Evolutionary conservation across 2,329 filamentous ascomycete species (phyloP).

Genomic region (Ilyonectria mors-panacis): DNA sequence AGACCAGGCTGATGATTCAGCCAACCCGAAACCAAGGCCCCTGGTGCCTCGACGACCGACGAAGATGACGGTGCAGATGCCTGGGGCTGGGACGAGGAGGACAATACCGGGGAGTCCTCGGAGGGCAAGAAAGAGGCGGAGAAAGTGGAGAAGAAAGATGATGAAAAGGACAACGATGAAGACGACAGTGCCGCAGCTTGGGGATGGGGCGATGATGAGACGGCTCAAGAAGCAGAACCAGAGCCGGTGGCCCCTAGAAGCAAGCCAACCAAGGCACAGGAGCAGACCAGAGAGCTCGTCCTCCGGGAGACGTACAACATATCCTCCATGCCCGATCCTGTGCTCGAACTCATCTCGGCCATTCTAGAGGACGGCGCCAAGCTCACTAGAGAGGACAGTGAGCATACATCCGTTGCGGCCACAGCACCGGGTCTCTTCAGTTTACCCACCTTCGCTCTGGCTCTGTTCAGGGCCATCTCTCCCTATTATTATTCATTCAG

Average conservation of each 20-base stretch:
- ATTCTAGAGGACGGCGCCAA: slow-evolving; percentile 74
- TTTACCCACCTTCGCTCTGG: slow-evolving; percentile 79
- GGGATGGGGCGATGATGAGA: slow-evolving; percentile 86
- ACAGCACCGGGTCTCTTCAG: slow-evolving; percentile 80
- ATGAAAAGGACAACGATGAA: slow-evolving; percentile 54
- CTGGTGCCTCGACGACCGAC: slow-evolving; percentile 36
- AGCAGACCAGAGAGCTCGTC: slow-evolving; percentile 75
- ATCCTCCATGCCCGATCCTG: slow-evolving; percentile 86
- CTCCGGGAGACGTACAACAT: slow-evolving; percentile 90
- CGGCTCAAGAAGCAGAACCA: slow-evolving; percentile 43
- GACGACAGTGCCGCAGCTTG: slow-evolving; percentile 77
- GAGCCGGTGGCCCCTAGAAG: slow-evolving; percentile 27
- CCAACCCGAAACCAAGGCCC: slow-evolving; percentile 37
- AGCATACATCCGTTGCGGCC: slow-evolving; percentile 72
- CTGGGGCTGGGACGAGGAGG: slow-evolving; percentile 87
- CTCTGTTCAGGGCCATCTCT: slow-evolving; percentile 85
- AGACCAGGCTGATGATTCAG: slow-evolving; percentile 52
- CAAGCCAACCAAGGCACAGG: slow-evolving; percentile 41
- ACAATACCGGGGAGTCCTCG: slow-evolving; percentile 47
- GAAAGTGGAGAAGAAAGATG: slow-evolving; percentile 21
- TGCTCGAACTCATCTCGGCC: slow-evolving; percentile 76
- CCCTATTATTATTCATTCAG: slow-evolving; percentile 79
- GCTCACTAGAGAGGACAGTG: slow-evolving; percentile 68
- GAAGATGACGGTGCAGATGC: slow-evolving; percentile 72
- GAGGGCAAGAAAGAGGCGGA: slow-evolving; percentile 28